Base-by-base conservation (phyloP, 306 rosid species). In the Malus fusca region DNA sequence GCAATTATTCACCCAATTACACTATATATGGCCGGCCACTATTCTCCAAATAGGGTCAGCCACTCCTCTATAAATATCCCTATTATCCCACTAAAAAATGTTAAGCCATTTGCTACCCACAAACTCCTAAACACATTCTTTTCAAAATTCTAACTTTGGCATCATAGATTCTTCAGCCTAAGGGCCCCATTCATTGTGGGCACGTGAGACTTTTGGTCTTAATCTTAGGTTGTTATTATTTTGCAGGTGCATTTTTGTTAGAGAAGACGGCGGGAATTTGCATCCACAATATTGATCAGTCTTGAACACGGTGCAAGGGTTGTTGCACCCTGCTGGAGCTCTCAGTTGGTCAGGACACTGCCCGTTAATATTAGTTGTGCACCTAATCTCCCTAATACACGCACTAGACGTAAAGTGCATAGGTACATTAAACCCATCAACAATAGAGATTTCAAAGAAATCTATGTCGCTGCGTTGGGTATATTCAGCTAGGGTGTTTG, bases 361-460 rank as follows among this genome's bases (percentile, higher is more conserved):
- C 10, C 65, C 69, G 4, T 74, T 82, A 4, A 82, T 75, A 22
- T 82, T 66, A 3, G 77, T 82, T 3, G 58, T 56, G 31, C 85
- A 82, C 7, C 0, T 13, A 14, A 72, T 58, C 14, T 42, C 72
- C 6, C 71, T 51, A 7, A 26, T 15, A 64, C 80, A 78, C 40
- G 25, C 48, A 13, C 8, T 43, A 1, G 77, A 51, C 1, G 77
- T 44, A 11, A 82, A 82, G n/a, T 75, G 82, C 77, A 77, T 73
- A 2, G 69, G 82, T 2, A 82, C 75, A 31, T 82, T 82, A 82
- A 82, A 77, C 53, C 85, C 85, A 46, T 82, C 77, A 1, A 82
- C 75, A 4, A 82, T 66, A 1, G 85, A 82, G 31, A 82, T 82
- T 53, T 78, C 86, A 6, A 73, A 25, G 76, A 71, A 79, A n/a